These are phyloP conservation scores for Trichoderma sp. DNA, from an alignment of 2,329 filamentous ascomycete genomes.

Conservation along the genomic window DNA sequence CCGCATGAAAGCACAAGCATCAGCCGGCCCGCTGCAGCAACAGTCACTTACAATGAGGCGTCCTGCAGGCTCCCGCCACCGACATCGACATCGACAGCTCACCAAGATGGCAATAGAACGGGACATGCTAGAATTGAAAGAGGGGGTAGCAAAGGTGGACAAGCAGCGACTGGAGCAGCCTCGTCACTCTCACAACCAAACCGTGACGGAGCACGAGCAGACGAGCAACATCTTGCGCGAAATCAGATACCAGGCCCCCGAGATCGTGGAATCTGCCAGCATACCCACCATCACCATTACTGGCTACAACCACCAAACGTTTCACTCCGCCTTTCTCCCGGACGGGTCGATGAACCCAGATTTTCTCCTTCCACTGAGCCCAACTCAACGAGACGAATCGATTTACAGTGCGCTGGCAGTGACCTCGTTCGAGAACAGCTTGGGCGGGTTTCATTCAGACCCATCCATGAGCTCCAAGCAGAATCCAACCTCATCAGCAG, in stretches of 20 bases:
- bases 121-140: conserved; percentile 20
- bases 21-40: not conserved
- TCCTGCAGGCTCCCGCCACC: not conserved
- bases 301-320: conserved; percentile 44
- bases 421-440: conserved; percentile 23
- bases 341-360: not conserved
- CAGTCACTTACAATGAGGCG: not conserved
- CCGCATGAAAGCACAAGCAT: not conserved
- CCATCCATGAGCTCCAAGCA: conserved; percentile 28
- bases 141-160: conserved; percentile 16
- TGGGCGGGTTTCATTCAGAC: conserved; percentile 23
- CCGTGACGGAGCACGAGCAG: conserved; percentile 23
- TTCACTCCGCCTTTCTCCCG: conserved; percentile 21
- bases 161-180: not conserved
- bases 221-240: conserved; percentile 25
- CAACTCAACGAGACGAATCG: conserved; percentile 18
- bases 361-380: not conserved
- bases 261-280: conserved; percentile 44
- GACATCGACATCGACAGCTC: not conserved
- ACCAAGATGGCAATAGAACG: conserved; percentile 20
- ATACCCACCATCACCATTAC: conserved; percentile 62
- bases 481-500: conserved; percentile 22
- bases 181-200: not conserved
- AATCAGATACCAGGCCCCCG: conserved; percentile 24
- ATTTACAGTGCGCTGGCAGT: conserved; percentile 26